Conservation (phyloP, 257 asterid genomes). For the Plantago elongata region DNA sequence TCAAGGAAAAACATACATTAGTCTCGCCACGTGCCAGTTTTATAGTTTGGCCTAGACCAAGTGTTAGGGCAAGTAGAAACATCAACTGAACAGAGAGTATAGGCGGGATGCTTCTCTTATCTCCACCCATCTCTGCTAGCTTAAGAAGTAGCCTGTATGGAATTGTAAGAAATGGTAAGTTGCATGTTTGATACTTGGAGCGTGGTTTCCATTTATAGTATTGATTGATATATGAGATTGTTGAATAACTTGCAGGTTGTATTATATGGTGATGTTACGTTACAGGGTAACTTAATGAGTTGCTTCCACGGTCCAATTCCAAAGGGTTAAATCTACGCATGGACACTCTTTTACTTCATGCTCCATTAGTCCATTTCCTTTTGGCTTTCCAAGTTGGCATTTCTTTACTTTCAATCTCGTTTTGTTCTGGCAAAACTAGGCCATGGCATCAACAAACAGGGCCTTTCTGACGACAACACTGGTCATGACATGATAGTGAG, state of each 20-base stretch:
- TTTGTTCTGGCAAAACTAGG: background rate
- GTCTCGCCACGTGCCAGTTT: constrained; percentile 16
- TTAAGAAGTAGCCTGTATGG: background rate
- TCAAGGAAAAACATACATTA: constrained; percentile 9
- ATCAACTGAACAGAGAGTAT: constrained; percentile 14
- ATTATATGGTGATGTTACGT: background rate
- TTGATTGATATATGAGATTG: background rate
- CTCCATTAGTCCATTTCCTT: constrained; percentile 6
- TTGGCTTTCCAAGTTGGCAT: background rate
- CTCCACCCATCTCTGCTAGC: constrained; percentile 1
- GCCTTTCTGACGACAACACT: background rate
- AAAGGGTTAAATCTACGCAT: constrained; percentile 1
- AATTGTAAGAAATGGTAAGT: background rate
- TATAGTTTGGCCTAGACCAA: constrained; percentile 8
- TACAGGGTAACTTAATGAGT: constrained; percentile 4
- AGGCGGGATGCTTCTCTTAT: constrained; percentile 15
- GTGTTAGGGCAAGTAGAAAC: constrained; percentile 12
- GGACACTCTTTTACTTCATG: constrained; percentile 28
- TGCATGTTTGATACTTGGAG: background rate
- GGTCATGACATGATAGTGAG: too few species aligned
- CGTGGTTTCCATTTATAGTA: constrained; percentile 12
- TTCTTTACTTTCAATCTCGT: background rate
- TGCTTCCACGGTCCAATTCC: constrained; percentile 30
- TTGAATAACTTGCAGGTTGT: background rate
- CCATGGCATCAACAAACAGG: background rate